Conservation (phyloP, 495 filamentous ascomycete species). For the Xylaria palmicola region DNA sequence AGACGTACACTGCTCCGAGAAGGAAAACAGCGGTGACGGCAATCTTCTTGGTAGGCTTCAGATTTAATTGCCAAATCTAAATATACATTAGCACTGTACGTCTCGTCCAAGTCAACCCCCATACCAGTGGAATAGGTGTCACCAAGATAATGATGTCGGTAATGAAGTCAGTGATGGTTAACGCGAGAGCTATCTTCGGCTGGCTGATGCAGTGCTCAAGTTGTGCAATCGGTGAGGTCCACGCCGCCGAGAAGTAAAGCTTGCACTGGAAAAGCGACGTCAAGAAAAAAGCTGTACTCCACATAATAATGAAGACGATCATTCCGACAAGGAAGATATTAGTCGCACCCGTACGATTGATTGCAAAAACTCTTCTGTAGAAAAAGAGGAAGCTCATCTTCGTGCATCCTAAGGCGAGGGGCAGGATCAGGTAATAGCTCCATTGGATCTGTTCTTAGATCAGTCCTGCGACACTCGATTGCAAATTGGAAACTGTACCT, state of each 20-base stretch:
- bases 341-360: not conserved
- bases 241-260: conserved; percentile 2
- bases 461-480: no score
- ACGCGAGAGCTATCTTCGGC: not conserved
- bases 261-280: conserved; percentile 24
- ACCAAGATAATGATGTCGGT: conserved; percentile 14
- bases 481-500: no score
- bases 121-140: conserved; percentile 14
- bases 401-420: conserved; percentile 23
- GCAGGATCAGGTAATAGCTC: conserved; percentile 19
- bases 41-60: conserved; percentile 10
- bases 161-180: conserved; percentile 17
- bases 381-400: conserved; percentile 32
- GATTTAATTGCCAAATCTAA: conserved; percentile 15
- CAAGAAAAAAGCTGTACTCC: conserved; percentile 15
- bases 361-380: conserved; percentile 29
- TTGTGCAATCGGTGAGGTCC: not conserved
- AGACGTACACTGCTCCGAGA: conserved; percentile 10
- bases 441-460: no score
- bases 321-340: conserved; percentile 12
- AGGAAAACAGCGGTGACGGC: conserved; percentile 11
- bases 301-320: conserved; percentile 1
- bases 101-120: not conserved
- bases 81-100: not conserved
- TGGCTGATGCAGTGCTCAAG: conserved; percentile 2